Conservation (phyloP, 1,139 yeast species). For the Petasospora fabianii region DNA sequence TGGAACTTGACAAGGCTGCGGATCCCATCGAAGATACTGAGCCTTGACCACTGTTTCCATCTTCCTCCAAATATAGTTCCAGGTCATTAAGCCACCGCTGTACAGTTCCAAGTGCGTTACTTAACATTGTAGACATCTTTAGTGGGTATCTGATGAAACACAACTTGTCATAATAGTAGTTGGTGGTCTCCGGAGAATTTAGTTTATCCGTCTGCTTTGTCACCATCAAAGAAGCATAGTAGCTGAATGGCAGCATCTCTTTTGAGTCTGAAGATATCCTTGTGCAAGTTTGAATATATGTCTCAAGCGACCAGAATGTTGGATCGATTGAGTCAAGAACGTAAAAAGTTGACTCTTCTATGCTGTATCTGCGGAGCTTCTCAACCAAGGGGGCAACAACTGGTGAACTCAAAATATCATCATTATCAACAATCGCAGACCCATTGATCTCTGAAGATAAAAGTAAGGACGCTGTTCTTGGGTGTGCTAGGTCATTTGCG, state of each 20-base stretch:
- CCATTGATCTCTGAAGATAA: no score
- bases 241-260: conserved; percentile 7
- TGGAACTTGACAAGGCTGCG: no score
- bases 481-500: no score
- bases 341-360: conserved; percentile 5
- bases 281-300: conserved; percentile 8
- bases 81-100: conserved; percentile 3
- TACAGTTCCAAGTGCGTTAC: conserved; percentile 3
- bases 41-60: no score
- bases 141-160: conserved; percentile 5
- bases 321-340: conserved; percentile 13
- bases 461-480: no score
- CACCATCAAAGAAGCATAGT: conserved; percentile 8
- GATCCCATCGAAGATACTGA: no score
- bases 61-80: not conserved
- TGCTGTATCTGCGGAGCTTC: conserved; percentile 1
- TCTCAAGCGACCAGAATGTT: conserved; percentile 15
- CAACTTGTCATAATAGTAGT: conserved; percentile 13
- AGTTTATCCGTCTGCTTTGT: not conserved
- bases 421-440: no score
- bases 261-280: conserved; percentile 1
- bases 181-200: not conserved
- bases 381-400: conserved; percentile 1
- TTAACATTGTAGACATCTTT: conserved; percentile 5
- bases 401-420: no score